phyloP scores from a whole-genome alignment of 352 stramenopile genomes.

The Saprolegnia parasitica region DNA sequence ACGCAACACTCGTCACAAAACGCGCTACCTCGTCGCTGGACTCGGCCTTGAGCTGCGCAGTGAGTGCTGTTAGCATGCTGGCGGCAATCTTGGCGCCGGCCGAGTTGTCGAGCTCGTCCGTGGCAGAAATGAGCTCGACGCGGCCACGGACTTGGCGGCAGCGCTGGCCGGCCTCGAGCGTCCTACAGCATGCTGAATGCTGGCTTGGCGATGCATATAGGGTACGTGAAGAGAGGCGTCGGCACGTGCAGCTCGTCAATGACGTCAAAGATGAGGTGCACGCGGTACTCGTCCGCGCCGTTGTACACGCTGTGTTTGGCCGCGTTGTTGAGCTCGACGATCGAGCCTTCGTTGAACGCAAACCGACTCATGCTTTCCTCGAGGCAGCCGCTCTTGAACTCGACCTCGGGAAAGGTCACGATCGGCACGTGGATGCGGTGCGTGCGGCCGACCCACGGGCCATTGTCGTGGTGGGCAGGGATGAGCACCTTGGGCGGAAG shows the following conservation, averaged over 20 bases:
- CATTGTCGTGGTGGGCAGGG: slow-evolving; percentile 96
- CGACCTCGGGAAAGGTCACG: slow-evolving; percentile 67
- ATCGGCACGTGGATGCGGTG: slow-evolving; percentile 97
- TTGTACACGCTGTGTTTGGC: slow-evolving; percentile 95
- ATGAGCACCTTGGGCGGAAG: slow-evolving; percentile 96
- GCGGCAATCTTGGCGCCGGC: background rate
- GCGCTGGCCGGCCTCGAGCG: slow-evolving; percentile 39
- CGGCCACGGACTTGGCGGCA: slow-evolving; percentile 52
- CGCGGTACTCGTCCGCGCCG: slow-evolving; percentile 81
- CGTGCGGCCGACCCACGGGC: slow-evolving; percentile 93
- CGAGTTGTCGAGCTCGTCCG: background rate
- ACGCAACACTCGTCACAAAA: background rate
- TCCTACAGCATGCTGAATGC: slow-evolving; percentile 11
- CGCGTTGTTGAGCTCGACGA: slow-evolving; percentile 99
- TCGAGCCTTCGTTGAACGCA: slow-evolving; percentile 87
- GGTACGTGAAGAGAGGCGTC: slow-evolving; percentile 5
- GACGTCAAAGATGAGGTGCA: slow-evolving; percentile 99
- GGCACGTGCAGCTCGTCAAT: slow-evolving; percentile 57
- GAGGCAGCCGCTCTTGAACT: slow-evolving; percentile 51
- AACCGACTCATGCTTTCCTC: slow-evolving; percentile 83
- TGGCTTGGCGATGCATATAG: background rate
- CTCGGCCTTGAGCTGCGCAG: background rate
- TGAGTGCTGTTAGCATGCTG: background rate
- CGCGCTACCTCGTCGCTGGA: background rate
- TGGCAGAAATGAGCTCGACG: slow-evolving; percentile 40